Percentiles rank a stretch among this genome's conserved stretches.
Conservation (phyloP, 441 rosid species). For the Raphanus hybrid region DNA sequence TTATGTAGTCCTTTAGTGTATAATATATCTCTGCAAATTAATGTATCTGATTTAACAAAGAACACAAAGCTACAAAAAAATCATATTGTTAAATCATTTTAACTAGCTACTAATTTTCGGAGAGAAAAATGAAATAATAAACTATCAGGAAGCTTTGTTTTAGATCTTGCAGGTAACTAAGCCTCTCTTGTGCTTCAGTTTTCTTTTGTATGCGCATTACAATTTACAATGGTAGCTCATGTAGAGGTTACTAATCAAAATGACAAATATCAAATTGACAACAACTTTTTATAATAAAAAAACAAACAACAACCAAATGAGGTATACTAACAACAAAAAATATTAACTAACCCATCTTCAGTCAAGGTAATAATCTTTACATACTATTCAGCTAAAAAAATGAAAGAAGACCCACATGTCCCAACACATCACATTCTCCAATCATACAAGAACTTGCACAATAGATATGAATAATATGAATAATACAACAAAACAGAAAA, state of each 20-base stretch:
- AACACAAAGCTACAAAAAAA: not conserved
- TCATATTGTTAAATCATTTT: not conserved
- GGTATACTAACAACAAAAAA: not conserved
- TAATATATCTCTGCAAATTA: not conserved
- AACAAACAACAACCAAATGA: not conserved
- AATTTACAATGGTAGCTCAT: not conserved
- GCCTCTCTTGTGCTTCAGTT: not conserved
- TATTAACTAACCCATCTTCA: not conserved
- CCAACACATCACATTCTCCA: slow-evolving; percentile 16
- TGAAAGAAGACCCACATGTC: slow-evolving; percentile 4
- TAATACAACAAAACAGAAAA: not conserved
- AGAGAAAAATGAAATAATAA: not conserved
- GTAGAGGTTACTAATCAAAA: not conserved
- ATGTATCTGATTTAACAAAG: not conserved
- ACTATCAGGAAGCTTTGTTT: not conserved
- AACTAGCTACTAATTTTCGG: not conserved
- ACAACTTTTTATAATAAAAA: not conserved
- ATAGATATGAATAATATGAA: not conserved
- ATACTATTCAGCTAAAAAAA: not conserved
- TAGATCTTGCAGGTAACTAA: not conserved
- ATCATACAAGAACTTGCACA: not conserved
- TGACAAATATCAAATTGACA: not conserved
- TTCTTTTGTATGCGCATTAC: not conserved
- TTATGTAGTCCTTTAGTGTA: not conserved
- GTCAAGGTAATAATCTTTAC: not conserved